Conservation (phyloP, 352 stramenopile genomes). For the Globisporangium uncinulatum region DNA sequence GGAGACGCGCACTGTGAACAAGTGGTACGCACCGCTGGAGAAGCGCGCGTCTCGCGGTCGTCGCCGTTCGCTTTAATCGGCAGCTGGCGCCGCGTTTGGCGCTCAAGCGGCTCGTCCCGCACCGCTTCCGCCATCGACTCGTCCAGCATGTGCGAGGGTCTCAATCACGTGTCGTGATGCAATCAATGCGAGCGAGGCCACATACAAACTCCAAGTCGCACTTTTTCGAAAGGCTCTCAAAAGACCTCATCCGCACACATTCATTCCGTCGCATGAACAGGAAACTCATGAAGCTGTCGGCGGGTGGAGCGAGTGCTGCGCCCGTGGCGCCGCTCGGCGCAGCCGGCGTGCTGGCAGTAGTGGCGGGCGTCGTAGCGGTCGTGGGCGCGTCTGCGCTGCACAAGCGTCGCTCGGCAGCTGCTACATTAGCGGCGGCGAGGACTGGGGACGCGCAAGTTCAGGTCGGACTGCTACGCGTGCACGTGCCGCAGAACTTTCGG, state of each 20-base stretch:
- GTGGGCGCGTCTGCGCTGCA: conserved; percentile 41
- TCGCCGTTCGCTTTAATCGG: conserved; percentile 17
- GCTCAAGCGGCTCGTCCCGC: conserved; percentile 35
- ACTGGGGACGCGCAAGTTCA: conserved; percentile 16
- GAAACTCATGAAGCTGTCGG: conserved; percentile 39
- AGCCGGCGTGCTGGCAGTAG: conserved; percentile 34
- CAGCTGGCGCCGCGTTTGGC: conserved; percentile 15
- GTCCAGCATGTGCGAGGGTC: background rate
- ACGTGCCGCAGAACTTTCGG: conserved; percentile 54
- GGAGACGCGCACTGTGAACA: too few species aligned
- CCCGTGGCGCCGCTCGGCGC: conserved; percentile 24
- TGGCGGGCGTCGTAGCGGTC: conserved; percentile 31
- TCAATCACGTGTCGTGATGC: too few species aligned
- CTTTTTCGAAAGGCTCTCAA: background rate
- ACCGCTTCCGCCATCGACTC: conserved; percentile 21
- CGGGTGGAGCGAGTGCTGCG: conserved; percentile 8
- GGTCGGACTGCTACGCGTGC: conserved; percentile 45
- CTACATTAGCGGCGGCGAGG: background rate
- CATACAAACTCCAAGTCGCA: background rate
- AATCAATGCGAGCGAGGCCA: background rate
- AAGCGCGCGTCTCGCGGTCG: background rate
- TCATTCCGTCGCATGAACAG: conserved; percentile 22
- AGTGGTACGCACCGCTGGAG: too few species aligned
- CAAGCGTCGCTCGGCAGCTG: conserved; percentile 19
- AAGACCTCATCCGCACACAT: background rate